A percentile compares a stretch with the other conserved stretches of the same genome.
These are phyloP conservation scores for Verticillium isaacii DNA, from an alignment of 2,329 filamentous ascomycete genomes.

Conservation along the genomic window DNA sequence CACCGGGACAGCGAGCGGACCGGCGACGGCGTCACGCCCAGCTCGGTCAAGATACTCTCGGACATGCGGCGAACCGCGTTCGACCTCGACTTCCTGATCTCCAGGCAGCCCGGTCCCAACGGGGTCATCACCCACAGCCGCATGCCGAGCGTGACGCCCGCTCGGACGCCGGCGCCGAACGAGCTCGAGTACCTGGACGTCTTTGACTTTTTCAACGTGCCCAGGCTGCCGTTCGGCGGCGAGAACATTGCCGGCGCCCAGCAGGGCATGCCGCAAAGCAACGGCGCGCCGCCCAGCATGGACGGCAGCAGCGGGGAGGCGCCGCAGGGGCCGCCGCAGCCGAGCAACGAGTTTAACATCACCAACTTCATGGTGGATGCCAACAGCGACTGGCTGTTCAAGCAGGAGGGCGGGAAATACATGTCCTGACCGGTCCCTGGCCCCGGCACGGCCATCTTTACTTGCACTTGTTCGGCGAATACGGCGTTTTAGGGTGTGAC, in stretches of 20 bases:
- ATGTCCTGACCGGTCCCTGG: slow-evolving; percentile 2
- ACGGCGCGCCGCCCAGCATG: slow-evolving; percentile 10
- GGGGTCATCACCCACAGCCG: slow-evolving; percentile 25
- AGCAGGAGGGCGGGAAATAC: slow-evolving; percentile 35
- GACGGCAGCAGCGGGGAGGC: slow-evolving; percentile 15
- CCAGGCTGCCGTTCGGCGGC: slow-evolving; percentile 56
- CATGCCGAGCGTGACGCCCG: slow-evolving; percentile 51
- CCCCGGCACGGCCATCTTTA: background rate
- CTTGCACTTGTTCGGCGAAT: background rate
- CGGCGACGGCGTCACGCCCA: slow-evolving; percentile 71
- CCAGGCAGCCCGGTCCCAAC: slow-evolving; percentile 59
- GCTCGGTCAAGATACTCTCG: slow-evolving; percentile 78
- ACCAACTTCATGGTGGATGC: slow-evolving; percentile 74
- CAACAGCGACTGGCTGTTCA: slow-evolving; percentile 71
- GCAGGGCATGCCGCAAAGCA: slow-evolving; percentile 13
- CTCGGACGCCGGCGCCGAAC: slow-evolving; percentile 68
- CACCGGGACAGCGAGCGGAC: slow-evolving; percentile 73
- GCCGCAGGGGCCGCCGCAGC: slow-evolving; percentile 15
- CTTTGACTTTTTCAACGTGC: slow-evolving; percentile 93
- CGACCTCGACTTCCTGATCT: slow-evolving; percentile 86
- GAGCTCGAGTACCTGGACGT: slow-evolving; percentile 89
- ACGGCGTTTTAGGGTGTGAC: background rate
- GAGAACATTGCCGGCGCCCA: slow-evolving; percentile 20
- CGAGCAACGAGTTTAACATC: slow-evolving; percentile 65
- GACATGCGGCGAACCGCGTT: slow-evolving; percentile 91